Evolutionary conservation across 257 asterid genomes (phyloP), one percentile per base, ranked within the genome.

Genomic region (Przewalskia tangutica): DNA sequence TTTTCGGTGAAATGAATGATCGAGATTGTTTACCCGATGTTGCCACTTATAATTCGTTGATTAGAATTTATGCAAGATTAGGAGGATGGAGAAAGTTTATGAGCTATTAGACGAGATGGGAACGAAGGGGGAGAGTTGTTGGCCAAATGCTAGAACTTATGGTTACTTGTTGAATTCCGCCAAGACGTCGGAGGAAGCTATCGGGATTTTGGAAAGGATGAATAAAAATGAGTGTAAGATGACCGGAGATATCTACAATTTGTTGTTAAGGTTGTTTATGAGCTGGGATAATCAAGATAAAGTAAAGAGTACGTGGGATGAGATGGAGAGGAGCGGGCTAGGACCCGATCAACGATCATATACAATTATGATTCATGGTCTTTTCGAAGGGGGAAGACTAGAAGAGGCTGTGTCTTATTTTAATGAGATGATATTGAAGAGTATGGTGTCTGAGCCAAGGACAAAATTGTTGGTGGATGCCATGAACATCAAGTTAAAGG

Each of bases 321-420:
- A 89, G 80, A 93, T 95, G 97, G 92, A 90, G 77, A 91, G 80
- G 88, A 84, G 83, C n/a, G 92, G 98, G 16, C 12, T 54, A 23
- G 98, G 98, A 73, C 97, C 93, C 0, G 97, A 95, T 83, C 90
- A 64, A 12, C 82, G 97, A 68, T 92, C 98, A 8, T 95, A 93
- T 81, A 89, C 97, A 7, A 84, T 95, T 67, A 77, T 93, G 83
- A 63, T 95, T 79, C 95, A 93, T 38, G 95, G 97, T 75, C 85
- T 93, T 46, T 86, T 84, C 32, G 87, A 89, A 9, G 78, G 79
- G 78, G 94, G 97, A 23, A 85, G 51, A 89, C 46, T 81, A 10
- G 84, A 62, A 84, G 88, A 77, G 11, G 94, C 92, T 0, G 48
- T 92, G 90, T 68, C 79, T 56, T 92, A 87, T 84, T 93, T 82